A percentile compares a stretch with the other conserved stretches of the same genome.
phyloP scores from a whole-genome alignment of 2,329 filamentous ascomycete species.

The Elsinoe fawcettii region DNA sequence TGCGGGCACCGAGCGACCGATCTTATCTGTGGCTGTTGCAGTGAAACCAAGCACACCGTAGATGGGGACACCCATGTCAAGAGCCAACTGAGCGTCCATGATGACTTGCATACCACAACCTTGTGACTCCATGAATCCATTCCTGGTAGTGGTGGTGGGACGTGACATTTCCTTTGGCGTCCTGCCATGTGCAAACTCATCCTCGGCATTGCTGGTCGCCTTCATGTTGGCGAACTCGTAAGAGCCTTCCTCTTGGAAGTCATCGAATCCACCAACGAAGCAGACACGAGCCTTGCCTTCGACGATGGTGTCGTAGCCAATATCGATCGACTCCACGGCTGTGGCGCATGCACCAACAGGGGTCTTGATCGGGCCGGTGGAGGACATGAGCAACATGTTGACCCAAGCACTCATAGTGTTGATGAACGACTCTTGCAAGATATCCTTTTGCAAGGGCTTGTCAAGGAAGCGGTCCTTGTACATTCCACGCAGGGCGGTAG shows the following conservation, averaged over 20 bases:
- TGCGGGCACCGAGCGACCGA: slow-evolving; percentile 91
- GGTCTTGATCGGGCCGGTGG: slow-evolving; percentile 96
- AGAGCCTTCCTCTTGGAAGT: slow-evolving; percentile 97
- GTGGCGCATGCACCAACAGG: slow-evolving; percentile 96
- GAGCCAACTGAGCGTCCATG: slow-evolving; percentile 90
- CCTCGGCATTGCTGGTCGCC: slow-evolving; percentile 94
- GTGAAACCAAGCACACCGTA: slow-evolving; percentile 91
- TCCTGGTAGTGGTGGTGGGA: slow-evolving; percentile 90
- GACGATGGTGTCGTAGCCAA: slow-evolving; percentile 96
- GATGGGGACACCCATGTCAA: slow-evolving; percentile 98
- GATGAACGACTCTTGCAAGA: slow-evolving; percentile 98
- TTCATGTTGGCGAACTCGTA: slow-evolving; percentile 99
- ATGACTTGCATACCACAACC: slow-evolving; percentile 97
- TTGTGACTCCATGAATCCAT: slow-evolving; percentile 99
- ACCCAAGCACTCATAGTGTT: slow-evolving; percentile 99
- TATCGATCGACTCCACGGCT: slow-evolving; percentile 92
- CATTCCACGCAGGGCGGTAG: slow-evolving; percentile 87
- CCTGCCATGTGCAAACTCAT: slow-evolving; percentile 90
- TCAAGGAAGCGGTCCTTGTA: slow-evolving; percentile 97
- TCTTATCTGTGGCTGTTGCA: slow-evolving; percentile 97
- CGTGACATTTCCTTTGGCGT: slow-evolving; percentile 97
- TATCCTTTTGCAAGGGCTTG: slow-evolving; percentile 96
- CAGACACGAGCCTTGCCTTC: slow-evolving; percentile 97
- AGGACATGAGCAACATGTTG: slow-evolving; percentile 96
- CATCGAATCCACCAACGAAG: slow-evolving; percentile 97